Evolutionary conservation across 106 monocot species (phyloP), one percentile per base, ranked within the genome.

Genomic region (Phalaenopsis equestris): DNA sequence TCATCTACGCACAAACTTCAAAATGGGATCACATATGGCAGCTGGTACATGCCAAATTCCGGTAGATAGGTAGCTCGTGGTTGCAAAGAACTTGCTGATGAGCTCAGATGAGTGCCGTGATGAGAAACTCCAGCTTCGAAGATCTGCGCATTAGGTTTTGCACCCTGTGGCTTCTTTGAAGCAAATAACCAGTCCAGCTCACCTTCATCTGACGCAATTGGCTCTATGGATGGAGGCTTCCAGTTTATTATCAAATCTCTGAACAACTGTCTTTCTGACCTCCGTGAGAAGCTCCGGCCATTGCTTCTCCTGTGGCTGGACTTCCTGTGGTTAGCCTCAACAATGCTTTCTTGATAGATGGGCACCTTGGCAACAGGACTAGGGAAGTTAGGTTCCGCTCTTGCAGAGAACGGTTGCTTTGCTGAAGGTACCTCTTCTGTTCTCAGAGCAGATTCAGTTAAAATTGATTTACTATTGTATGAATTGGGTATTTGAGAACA

Each of bases 21-120:
- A 81, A 80, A 92, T 5, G 89, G 89, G 67, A 89, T 75, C 18
- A 81, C 84, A 81, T 86, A 92, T 1, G 92, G 92, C 80, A 92
- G 41, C 67, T 81, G 85, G 57, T 87, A 77, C 8, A 77, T 72
- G 12, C 84, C 70, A 1, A 75, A 58, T 45, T 84, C 87, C 1
- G 91, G 89, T 45, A 91, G 36, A 75, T 79, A 87, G 48, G 58
- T 80, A 0, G 92, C 84, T 47, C 81, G 70, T 1, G 87, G 81
- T 61, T 86, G 92, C 57, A 81, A 81, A 36, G 70, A 37, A 7
- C 3, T 5, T 46, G 37, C 6, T 47, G 19, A 16, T 47, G 19
- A 16, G 6, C 18, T 74, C 24, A 36, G 73, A 75, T 36, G 42
- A 41, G 30, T 17, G 46, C 5, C 12, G 5, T 10, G 19, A 6